phyloP scores from a whole-genome alignment of 225 moss, liverwort and hornwort species.

The Physcomitrium patens region DNA sequence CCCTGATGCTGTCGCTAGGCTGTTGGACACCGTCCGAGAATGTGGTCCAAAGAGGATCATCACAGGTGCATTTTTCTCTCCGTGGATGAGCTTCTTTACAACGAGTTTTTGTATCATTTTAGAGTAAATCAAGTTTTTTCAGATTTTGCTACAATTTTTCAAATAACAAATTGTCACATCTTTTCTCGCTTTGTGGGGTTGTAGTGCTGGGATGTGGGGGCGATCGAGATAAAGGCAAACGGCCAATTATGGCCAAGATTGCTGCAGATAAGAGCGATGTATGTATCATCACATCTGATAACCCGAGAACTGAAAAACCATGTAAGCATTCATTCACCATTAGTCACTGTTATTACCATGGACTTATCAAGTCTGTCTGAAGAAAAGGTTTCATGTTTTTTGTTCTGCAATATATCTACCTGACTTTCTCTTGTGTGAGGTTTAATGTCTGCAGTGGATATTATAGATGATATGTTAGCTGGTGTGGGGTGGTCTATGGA shows the following conservation, averaged over 20 bases:
- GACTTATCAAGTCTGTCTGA: background rate
- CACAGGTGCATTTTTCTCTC: conserved; percentile 57
- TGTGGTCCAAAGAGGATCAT: conserved; percentile 92
- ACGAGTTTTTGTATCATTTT: no score
- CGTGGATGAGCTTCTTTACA: background rate
- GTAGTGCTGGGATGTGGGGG: conserved; percentile 98
- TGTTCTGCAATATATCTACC: background rate
- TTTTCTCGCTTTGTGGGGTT: conserved; percentile 13
- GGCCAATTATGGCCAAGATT: conserved; percentile 96
- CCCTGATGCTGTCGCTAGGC: conserved; percentile 88
- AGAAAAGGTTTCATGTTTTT: background rate
- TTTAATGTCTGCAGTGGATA: conserved; percentile 75
- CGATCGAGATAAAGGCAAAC: conserved; percentile 94
- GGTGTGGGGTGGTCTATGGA: conserved; percentile 99
- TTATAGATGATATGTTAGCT: conserved; percentile 95
- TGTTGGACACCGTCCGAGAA: conserved; percentile 94
- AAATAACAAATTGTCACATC: no score
- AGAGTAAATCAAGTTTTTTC: background rate
- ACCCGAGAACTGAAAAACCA: conserved; percentile 92
- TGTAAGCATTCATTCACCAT: conserved; percentile 45
- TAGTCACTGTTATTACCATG: background rate
- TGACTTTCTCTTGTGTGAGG: conserved; percentile 19
- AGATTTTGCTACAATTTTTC: background rate
- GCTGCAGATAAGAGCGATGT: conserved; percentile 95
- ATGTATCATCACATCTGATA: conserved; percentile 94